Conservation (phyloP, 1,139 yeast genomes). For the Suhomyces coccinellae region DNA sequence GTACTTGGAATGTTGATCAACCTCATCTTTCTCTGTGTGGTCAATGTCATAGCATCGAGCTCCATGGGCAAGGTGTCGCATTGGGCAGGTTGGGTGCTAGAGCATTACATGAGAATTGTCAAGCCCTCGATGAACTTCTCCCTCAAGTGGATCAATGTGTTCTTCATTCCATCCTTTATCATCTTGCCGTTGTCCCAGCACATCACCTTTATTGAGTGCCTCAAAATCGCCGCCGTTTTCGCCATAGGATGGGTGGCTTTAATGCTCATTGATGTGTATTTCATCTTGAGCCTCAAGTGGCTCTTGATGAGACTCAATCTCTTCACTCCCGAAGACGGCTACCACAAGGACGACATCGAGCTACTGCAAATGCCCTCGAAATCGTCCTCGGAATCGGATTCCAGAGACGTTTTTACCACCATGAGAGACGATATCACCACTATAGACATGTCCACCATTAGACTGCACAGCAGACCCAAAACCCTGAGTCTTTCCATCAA, state of each 20-base stretch:
- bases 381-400: background rate
- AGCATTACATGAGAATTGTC: constrained; percentile 46
- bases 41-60: constrained; percentile 23
- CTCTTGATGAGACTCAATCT: constrained; percentile 22
- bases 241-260: constrained; percentile 60
- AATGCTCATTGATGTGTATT: constrained; percentile 45
- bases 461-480: constrained; percentile 20
- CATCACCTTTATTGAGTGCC: constrained; percentile 66
- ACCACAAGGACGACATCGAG: constrained; percentile 23
- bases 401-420: constrained; percentile 22
- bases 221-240: constrained; percentile 74
- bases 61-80: constrained; percentile 25
- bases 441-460: constrained; percentile 23
- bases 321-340: constrained; percentile 14
- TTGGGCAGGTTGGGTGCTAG: constrained; percentile 33
- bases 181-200: constrained; percentile 65
- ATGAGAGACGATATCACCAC: constrained; percentile 42
- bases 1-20: constrained; percentile 73
- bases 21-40: constrained; percentile 47
- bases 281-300: constrained; percentile 34
- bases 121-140: constrained; percentile 71
- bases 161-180: constrained; percentile 76
- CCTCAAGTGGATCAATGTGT: constrained; percentile 74
- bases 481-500: constrained; percentile 7
- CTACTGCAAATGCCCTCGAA: constrained; percentile 1